phyloP scores from a whole-genome alignment of 768 basidiomycete species.

The Naganishia kalamii region DNA sequence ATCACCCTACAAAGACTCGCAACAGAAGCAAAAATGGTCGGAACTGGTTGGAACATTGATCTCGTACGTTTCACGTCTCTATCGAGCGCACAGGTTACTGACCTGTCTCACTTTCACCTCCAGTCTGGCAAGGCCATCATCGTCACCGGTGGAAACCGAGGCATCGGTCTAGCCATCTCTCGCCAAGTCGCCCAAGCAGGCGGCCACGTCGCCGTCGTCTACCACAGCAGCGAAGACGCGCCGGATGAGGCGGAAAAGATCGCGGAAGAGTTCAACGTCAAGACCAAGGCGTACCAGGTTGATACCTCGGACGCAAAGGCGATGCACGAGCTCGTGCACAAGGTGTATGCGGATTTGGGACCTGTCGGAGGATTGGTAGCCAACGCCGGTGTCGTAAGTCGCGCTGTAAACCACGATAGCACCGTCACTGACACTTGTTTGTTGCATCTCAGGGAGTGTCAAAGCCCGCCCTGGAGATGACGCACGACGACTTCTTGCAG shows the following conservation, averaged over 20 bases:
- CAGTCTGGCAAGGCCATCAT: slow-evolving; percentile 20
- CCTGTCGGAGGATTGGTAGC: slow-evolving; percentile 41
- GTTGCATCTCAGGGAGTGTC: slow-evolving; percentile 3
- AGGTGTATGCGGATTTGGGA: slow-evolving; percentile 38
- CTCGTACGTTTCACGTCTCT: neutral
- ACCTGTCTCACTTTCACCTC: neutral
- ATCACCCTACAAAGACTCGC: too few relatives aligned
- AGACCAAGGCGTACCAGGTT: slow-evolving; percentile 37
- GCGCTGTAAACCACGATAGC: neutral
- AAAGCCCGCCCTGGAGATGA: slow-evolving; percentile 39
- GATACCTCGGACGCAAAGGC: slow-evolving; percentile 36
- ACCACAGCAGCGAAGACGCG: slow-evolving; percentile 32
- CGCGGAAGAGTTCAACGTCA: slow-evolving; percentile 36
- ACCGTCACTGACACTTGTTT: neutral
- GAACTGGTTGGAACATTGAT: slow-evolving; percentile 23
- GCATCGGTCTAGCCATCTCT: slow-evolving; percentile 58
- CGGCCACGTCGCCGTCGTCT: slow-evolving; percentile 51
- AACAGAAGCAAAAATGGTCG: slow-evolving; percentile 20
- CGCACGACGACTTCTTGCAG: slow-evolving; percentile 35
- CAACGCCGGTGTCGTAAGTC: slow-evolving; percentile 34
- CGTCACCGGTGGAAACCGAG: slow-evolving; percentile 49
- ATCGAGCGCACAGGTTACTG: too few relatives aligned
- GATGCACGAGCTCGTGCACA: slow-evolving; percentile 30
- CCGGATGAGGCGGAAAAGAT: slow-evolving; percentile 37
- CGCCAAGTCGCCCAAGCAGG: slow-evolving; percentile 56